Evolutionary conservation across 768 basidiomycete species (phyloP).

Genomic region (Daedaleopsis nitida): DNA sequence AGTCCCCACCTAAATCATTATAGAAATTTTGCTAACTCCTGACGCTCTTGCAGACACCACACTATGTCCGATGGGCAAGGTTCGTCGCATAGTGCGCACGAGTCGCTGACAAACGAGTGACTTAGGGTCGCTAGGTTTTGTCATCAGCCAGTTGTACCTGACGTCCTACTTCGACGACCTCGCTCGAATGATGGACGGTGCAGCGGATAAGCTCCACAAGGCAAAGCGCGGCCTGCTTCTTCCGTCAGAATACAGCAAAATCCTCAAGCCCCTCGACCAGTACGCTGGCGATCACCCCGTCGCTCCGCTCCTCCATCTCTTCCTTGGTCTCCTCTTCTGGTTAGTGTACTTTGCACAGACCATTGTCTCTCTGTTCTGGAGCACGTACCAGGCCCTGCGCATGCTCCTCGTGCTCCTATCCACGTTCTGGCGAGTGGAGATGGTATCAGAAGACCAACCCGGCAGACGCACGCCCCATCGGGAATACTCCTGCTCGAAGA

Average conservation of each 20-base stretch:
- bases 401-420: constrained; percentile 18
- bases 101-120: neutral
- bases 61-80: constrained; percentile 28
- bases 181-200: constrained; percentile 15
- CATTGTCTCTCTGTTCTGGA: constrained; percentile 15
- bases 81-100: neutral
- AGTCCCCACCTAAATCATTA: neutral
- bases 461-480: constrained; percentile 6
- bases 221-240: constrained; percentile 18
- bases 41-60: constrained; percentile 20
- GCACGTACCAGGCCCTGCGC: constrained; percentile 19
- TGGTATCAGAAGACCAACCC: constrained; percentile 22
- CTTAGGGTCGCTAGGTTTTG: constrained; percentile 13
- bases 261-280: constrained; percentile 21
- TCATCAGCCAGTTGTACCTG: constrained; percentile 28
- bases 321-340: constrained; percentile 23
- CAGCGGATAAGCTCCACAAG: constrained; percentile 7
- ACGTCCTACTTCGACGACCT: constrained; percentile 27
- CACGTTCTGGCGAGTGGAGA: constrained; percentile 28
- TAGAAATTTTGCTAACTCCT: no score
- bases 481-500: constrained; percentile 25
- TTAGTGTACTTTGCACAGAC: constrained; percentile 2
- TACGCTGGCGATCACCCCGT: constrained; percentile 7
- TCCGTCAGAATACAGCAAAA: constrained; percentile 21
- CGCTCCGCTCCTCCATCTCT: constrained; percentile 20